Evolutionary conservation across 371 early-diverging fungal genomes (phyloP).

Genomic region (Mortierella polycephala): DNA sequence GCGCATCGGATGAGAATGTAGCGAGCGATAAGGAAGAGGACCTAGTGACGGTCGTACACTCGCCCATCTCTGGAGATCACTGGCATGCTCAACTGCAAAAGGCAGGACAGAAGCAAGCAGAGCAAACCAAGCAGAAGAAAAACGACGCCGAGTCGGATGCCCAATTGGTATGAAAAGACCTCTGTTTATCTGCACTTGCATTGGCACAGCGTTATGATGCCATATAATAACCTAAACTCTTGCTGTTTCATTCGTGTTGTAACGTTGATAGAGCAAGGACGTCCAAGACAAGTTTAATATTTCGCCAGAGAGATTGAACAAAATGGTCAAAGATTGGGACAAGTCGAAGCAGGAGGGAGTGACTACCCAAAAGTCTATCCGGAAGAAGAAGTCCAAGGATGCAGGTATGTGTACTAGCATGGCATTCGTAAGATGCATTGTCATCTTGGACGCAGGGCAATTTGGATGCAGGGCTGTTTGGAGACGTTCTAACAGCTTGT

Average conservation of each 20-base stretch:
- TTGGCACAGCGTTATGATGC: not conserved
- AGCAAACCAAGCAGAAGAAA: conserved; percentile 18
- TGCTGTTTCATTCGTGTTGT: not conserved
- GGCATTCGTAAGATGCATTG: too few relatives aligned
- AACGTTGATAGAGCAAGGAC: conserved; percentile 57
- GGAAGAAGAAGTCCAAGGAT: conserved; percentile 55
- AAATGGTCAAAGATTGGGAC: conserved; percentile 63
- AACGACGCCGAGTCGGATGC: conserved; percentile 48
- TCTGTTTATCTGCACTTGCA: not conserved
- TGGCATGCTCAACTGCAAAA: conserved; percentile 36
- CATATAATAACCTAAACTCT: not conserved
- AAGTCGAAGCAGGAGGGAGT: conserved; percentile 53
- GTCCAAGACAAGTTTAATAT: conserved; percentile 72
- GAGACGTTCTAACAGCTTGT: too few relatives aligned
- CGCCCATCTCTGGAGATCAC: conserved; percentile 24
- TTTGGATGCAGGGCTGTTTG: too few relatives aligned
- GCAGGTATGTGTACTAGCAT: conserved; percentile 21
- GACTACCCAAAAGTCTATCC: conserved; percentile 31
- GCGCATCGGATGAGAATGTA: conserved; percentile 9
- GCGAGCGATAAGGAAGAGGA: conserved; percentile 28
- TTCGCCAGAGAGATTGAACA: conserved; percentile 66
- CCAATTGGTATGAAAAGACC: conserved; percentile 50
- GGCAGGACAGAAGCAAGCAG: conserved; percentile 26
- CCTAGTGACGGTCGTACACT: conserved; percentile 26
- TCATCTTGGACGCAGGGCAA: too few relatives aligned